A percentile compares a stretch with the other conserved stretches of the same genome.
These are phyloP conservation scores for Marsdenia floribunda DNA, from an alignment of 257 asterid genomes.

Conservation along the genomic window DNA sequence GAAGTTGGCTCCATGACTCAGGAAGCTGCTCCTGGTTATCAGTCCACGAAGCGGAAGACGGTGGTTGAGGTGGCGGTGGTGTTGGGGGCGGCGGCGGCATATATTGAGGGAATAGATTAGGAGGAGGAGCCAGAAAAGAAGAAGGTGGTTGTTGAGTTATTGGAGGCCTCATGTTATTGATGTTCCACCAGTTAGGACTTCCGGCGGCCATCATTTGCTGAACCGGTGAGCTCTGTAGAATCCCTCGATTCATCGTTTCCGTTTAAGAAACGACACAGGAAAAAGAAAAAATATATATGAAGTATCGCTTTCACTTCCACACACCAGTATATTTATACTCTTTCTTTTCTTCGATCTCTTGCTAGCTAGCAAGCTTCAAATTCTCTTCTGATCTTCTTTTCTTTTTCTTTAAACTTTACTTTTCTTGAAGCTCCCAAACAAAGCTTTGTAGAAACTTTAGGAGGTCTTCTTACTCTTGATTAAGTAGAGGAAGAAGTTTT, in stretches of 20 bases:
- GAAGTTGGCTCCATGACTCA: slow-evolving; percentile 67
- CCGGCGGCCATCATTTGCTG: slow-evolving; percentile 48
- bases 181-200: slow-evolving; percentile 57
- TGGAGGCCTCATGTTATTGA: slow-evolving; percentile 37
- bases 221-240: slow-evolving; percentile 49
- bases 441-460: slow-evolving; percentile 43
- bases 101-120: slow-evolving; percentile 24
- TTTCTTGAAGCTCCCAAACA: slow-evolving; percentile 34
- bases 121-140: slow-evolving; percentile 27
- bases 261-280: neutral
- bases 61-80: slow-evolving; percentile 19
- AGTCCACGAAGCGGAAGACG: slow-evolving; percentile 37
- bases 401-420: slow-evolving; percentile 14
- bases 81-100: slow-evolving; percentile 17
- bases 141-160: slow-evolving; percentile 17
- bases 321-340: slow-evolving; percentile 15
- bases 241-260: slow-evolving; percentile 48
- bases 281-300: neutral
- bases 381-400: slow-evolving; percentile 26
- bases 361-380: neutral
- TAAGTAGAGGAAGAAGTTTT: slow-evolving; percentile 34
- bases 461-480: slow-evolving; percentile 45
- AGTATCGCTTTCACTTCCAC: slow-evolving; percentile 19
- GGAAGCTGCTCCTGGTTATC: slow-evolving; percentile 46
- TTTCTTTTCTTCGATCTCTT: neutral